Conservation (phyloP, 1,284 basidiomycete genomes). For the Ceratobasidium sp. region DNA sequence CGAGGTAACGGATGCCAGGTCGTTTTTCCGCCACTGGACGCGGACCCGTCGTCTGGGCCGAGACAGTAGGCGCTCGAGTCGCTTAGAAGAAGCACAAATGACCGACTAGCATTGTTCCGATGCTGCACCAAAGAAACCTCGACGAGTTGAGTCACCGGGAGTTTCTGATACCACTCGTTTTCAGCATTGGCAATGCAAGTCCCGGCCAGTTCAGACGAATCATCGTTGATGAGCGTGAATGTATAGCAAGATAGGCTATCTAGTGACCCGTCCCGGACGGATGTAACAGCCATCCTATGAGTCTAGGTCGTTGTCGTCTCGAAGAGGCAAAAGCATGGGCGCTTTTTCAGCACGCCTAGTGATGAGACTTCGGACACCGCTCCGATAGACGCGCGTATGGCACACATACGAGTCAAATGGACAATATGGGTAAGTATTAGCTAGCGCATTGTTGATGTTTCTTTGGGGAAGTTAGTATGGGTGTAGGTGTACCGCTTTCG, state of each 20-base stretch:
- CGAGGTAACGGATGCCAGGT: background rate
- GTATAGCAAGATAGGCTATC: background rate
- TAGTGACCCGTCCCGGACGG: background rate
- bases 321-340: background rate
- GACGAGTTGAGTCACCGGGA: background rate
- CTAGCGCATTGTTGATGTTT: no score
- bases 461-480: no score
- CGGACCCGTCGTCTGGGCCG: background rate
- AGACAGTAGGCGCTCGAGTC: background rate
- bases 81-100: background rate
- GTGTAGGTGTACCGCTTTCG: no score
- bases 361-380: background rate
- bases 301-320: background rate
- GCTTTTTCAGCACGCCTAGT: background rate
- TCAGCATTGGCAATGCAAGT: background rate
- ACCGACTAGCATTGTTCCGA: background rate
- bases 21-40: background rate
- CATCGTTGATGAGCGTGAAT: background rate
- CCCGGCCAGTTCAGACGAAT: no score
- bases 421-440: no score
- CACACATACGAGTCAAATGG: no score
- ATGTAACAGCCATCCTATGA: background rate
- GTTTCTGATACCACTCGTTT: background rate
- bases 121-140: background rate
- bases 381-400: no score